phyloP scores from a whole-genome alignment of 805 yeast species.

The Metschnikowia matae region DNA sequence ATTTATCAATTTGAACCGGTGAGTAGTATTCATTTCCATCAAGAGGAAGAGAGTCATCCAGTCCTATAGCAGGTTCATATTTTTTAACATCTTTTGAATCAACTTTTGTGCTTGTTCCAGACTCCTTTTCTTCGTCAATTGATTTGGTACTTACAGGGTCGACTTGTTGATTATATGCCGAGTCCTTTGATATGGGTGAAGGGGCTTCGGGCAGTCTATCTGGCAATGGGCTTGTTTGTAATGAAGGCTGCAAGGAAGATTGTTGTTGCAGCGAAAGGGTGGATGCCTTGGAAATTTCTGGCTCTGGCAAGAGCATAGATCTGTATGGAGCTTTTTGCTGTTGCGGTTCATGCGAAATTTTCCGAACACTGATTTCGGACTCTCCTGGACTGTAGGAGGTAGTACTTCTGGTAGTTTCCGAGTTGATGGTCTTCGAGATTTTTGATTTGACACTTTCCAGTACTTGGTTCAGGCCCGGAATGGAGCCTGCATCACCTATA shows the following conservation, averaged over 20 bases:
- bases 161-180: neutral
- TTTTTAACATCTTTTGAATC: neutral
- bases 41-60: neutral
- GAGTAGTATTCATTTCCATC: constrained; percentile 7
- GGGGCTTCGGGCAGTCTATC: constrained; percentile 2
- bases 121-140: neutral
- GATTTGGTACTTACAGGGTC: neutral
- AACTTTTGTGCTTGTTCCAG: neutral
- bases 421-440: neutral
- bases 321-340: neutral
- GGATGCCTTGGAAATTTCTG: neutral
- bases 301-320: neutral
- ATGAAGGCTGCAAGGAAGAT: neutral
- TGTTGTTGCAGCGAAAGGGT: neutral
- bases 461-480: neutral
- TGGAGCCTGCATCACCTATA: neutral
- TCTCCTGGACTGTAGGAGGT: neutral
- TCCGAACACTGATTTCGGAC: neutral
- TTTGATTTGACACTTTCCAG: neutral
- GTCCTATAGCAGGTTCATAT: neutral
- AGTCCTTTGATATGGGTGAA: constrained; percentile 2
- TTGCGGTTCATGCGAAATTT: neutral
- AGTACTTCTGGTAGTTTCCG: neutral
- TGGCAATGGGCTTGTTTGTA: neutral
- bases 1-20: constrained; percentile 12